These are phyloP conservation scores for Erysimum cheiri DNA, from an alignment of 441 rosid genomes.

Conservation along the genomic window DNA sequence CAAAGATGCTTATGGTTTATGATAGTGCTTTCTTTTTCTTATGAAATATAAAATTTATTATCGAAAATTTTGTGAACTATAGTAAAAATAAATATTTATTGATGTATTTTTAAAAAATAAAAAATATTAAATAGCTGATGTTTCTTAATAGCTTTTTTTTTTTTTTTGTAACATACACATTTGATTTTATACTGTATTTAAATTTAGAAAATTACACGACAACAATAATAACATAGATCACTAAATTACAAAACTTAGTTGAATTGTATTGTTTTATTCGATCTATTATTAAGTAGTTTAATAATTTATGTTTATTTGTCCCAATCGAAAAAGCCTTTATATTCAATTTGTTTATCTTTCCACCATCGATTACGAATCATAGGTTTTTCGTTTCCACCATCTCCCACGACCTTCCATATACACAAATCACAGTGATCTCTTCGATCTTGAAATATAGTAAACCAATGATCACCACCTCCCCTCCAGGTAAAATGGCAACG, in stretches of 20 bases:
- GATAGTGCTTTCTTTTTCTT: no score
- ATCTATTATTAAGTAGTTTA: background rate
- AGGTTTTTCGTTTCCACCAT: background rate
- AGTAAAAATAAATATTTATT: no score
- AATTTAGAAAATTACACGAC: background rate
- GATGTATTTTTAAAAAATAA: no score
- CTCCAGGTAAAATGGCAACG: conserved; percentile 14
- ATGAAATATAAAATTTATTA: no score
- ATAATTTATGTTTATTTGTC: conserved; percentile 9
- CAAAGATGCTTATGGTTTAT: no score
- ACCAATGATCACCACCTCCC: conserved; percentile 24
- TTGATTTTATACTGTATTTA: background rate
- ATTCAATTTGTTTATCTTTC: background rate
- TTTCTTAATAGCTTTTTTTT: no score
- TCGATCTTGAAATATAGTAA: background rate
- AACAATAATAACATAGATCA: background rate
- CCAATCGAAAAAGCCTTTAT: background rate
- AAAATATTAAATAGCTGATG: no score
- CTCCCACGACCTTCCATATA: background rate
- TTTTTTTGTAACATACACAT: background rate
- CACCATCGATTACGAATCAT: background rate
- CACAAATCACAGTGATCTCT: background rate
- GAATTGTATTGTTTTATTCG: background rate
- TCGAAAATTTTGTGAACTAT: no score
- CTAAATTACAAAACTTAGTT: background rate